These are phyloP conservation scores for Hypoxylon crocopeplum DNA, from an alignment of 495 filamentous ascomycete species.

Conservation along the genomic window DNA sequence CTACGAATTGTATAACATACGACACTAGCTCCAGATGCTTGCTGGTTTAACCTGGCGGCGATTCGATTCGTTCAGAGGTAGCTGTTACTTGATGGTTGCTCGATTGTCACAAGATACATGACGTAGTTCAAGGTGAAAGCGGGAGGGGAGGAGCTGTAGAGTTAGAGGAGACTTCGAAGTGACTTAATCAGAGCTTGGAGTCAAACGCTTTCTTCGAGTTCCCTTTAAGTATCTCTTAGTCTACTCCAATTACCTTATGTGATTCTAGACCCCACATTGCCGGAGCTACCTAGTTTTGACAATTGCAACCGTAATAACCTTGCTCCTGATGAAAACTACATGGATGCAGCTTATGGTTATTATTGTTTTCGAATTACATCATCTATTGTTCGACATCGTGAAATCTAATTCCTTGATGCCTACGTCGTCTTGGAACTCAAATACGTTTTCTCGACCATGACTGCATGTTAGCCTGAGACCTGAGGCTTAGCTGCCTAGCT, in stretches of 20 bases:
- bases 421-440: neutral
- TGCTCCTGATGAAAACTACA: neutral
- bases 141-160: constrained; percentile 8
- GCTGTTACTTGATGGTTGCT: constrained; percentile 18
- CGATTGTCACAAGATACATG: constrained; percentile 35
- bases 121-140: constrained; percentile 22
- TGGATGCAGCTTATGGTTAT: no score
- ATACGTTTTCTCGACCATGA: neutral
- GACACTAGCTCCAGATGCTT: constrained; percentile 19
- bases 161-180: constrained; percentile 17
- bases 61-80: constrained; percentile 23
- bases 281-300: neutral
- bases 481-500: no score
- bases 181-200: constrained; percentile 1
- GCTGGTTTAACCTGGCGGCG: constrained; percentile 1
- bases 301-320: constrained; percentile 12
- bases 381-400: constrained; percentile 24
- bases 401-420: constrained; percentile 3
- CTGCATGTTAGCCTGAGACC: constrained; percentile 3
- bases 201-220: neutral
- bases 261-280: constrained; percentile 18
- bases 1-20: no score
- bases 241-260: neutral
- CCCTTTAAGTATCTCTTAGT: constrained; percentile 9
- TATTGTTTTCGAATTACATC: constrained; percentile 29